Evolutionary conservation across 345 rosid species (phyloP), one percentile per base, ranked within the genome.

Genomic region (Streptanthus diversifolius): DNA sequence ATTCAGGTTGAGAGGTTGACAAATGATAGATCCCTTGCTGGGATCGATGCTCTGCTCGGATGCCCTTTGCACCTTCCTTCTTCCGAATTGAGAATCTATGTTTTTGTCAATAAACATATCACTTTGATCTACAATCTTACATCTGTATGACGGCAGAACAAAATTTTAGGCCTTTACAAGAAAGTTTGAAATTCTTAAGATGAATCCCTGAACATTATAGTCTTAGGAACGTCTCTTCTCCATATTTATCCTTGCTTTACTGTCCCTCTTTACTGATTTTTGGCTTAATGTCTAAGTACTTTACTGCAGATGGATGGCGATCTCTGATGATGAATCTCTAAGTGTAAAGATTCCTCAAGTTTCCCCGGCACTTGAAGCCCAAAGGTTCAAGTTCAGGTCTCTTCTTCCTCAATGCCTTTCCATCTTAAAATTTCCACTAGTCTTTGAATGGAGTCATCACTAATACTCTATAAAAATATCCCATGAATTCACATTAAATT

Each of bases 11-110:
- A 91, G 81, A 83, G 83, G 73, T 72, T 83, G 81, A 81, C 91
- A 40, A 87, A 86, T 83, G 85, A 81, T 74, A 96, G 91, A 75
- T 91, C 96, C 72, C 93, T 91, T 72, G 86, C 86, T 5, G 93
- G 96, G 76, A 85, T 89, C 53, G 93, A 91, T 83, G 97, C 97
- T 62, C 77, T 91, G 58, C 91, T 91, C 44, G 97, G 97, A 51
- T 87, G 97, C 78, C 96, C 96, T 72, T 80, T 91, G 74, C 86
- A 87, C 63, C 90, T 91, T 77, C 97, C 96, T 68, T 87, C 88
- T 49, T 74, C 87, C 29, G 84, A 87, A 89, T 96, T 86, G 61
- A 80, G 74, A 53, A 24, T 15, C 65, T 43, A 22, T 3, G 13
- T 32, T 73, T 13, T 15, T 3, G 9, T 63, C 56, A 24, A 41